Percentiles rank a stretch among this genome's conserved stretches.
These are phyloP conservation scores for Mortierella sp. DNA, from an alignment of 371 early-diverging fungal species.

Conservation along the genomic window DNA sequence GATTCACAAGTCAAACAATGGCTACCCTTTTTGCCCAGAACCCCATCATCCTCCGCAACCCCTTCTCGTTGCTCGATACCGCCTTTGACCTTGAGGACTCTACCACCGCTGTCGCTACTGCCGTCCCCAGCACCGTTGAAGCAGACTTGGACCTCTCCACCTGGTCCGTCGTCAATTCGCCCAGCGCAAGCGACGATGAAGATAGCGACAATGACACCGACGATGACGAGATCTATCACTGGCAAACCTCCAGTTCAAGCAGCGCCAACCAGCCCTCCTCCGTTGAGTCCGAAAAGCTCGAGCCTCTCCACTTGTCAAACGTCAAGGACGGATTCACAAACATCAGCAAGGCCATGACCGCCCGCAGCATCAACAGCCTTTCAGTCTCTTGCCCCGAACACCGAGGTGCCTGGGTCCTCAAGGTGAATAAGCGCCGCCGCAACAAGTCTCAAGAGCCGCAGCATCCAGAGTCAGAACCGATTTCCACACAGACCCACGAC, in stretches of 20 bases:
- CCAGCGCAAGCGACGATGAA: constrained; percentile 23
- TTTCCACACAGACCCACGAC: constrained; percentile 1
- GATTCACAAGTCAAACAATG: constrained; percentile 6
- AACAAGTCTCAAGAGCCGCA: constrained; percentile 13
- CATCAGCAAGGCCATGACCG: constrained; percentile 32
- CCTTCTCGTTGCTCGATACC: constrained; percentile 42
- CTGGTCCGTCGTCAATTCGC: constrained; percentile 41
- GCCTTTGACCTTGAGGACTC: background rate
- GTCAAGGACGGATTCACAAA: constrained; percentile 39
- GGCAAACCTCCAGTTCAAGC: background rate
- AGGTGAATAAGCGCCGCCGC: constrained; percentile 29
- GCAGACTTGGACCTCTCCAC: constrained; percentile 33
- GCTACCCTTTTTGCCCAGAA: constrained; percentile 28
- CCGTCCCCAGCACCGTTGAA: background rate
- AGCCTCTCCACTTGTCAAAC: constrained; percentile 56
- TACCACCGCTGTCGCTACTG: background rate
- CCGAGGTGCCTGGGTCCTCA: constrained; percentile 36
- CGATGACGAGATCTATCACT: constrained; percentile 35
- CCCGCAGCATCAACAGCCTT: constrained; percentile 30
- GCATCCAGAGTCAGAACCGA: background rate
- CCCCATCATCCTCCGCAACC: constrained; percentile 39
- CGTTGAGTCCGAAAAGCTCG: constrained; percentile 12
- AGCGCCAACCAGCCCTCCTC: background rate
- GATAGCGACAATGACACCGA: constrained; percentile 5
- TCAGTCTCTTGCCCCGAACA: constrained; percentile 19